These are phyloP conservation scores for Nakazawaea wyomingensis DNA, from an alignment of 805 yeast genomes.

Conservation along the genomic window DNA sequence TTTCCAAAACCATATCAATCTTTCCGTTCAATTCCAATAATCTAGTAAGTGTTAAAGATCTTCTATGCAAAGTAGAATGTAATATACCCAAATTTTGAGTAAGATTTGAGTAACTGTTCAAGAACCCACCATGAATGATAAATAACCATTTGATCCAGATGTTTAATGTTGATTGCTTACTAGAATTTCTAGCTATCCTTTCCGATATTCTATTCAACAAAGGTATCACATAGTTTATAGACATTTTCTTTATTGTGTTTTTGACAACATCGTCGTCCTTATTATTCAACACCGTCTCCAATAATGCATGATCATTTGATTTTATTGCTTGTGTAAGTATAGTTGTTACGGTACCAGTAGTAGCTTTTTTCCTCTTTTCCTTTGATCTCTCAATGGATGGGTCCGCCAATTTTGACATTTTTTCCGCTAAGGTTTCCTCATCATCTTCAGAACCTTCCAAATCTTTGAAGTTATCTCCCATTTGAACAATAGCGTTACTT, in stretches of 20 bases:
- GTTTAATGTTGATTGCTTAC: conserved; percentile 43
- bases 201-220: conserved; percentile 50
- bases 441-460: conserved; percentile 35
- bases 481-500: conserved; percentile 52
- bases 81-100: conserved; percentile 36
- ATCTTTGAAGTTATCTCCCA: conserved; percentile 60
- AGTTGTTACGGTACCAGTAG: conserved; percentile 75
- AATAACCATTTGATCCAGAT: conserved; percentile 55
- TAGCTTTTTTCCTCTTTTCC: conserved; percentile 38
- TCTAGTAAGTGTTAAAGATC: conserved; percentile 43
- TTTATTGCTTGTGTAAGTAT: conserved; percentile 85
- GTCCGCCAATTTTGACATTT: conserved; percentile 28
- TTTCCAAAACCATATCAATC: conserved; percentile 41
- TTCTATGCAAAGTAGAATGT: conserved; percentile 42
- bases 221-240: conserved; percentile 42
- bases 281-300: conserved; percentile 74
- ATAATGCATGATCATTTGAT: conserved; percentile 77
- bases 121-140: conserved; percentile 48
- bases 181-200: conserved; percentile 44
- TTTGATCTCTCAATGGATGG: conserved; percentile 21
- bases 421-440: conserved; percentile 50
- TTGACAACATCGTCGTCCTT: conserved; percentile 45
- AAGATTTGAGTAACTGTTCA: conserved; percentile 41
- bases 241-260: conserved; percentile 44
- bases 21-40: conserved; percentile 48